A percentile compares a stretch with the other conserved stretches of the same genome.
These are phyloP conservation scores for Stentor coeruleus DNA, from an alignment of 73 alveolate genomes.

Conservation along the genomic window DNA sequence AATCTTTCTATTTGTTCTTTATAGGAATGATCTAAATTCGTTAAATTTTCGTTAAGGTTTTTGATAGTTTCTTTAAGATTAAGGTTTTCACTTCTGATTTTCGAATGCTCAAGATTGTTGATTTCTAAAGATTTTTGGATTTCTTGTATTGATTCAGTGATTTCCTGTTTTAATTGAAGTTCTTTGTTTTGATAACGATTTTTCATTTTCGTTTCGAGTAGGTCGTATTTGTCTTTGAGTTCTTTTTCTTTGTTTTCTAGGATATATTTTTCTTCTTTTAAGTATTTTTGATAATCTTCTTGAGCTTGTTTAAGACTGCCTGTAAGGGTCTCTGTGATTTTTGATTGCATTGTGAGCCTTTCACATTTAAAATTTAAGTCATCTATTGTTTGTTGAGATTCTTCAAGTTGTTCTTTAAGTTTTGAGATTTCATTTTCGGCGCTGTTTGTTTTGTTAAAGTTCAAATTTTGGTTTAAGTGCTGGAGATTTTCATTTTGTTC, in stretches of 20 bases:
- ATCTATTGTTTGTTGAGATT: neutral
- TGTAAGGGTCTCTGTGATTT: neutral
- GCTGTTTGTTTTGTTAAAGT: neutral
- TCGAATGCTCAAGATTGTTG: neutral
- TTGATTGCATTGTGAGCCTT: neutral
- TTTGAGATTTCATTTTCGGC: neutral
- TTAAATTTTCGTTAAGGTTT: too few relatives aligned
- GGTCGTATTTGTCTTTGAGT: neutral
- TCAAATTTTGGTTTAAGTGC: neutral
- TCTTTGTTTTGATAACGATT: neutral
- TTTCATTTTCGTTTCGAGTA: neutral
- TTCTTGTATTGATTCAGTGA: neutral
- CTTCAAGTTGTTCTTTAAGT: neutral
- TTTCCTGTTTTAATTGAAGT: neutral
- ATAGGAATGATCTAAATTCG: too few relatives aligned
- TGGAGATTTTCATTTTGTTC: neutral
- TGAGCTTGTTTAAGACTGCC: neutral
- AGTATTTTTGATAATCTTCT: neutral
- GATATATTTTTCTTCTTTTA: neutral
- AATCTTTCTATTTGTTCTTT: too few relatives aligned
- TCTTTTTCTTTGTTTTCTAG: neutral
- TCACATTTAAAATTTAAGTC: neutral
- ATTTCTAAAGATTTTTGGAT: neutral
- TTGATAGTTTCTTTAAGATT: neutral
- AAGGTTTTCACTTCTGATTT: neutral